Conservation (phyloP, 805 yeast genomes). For the Kazachstania africana region DNA sequence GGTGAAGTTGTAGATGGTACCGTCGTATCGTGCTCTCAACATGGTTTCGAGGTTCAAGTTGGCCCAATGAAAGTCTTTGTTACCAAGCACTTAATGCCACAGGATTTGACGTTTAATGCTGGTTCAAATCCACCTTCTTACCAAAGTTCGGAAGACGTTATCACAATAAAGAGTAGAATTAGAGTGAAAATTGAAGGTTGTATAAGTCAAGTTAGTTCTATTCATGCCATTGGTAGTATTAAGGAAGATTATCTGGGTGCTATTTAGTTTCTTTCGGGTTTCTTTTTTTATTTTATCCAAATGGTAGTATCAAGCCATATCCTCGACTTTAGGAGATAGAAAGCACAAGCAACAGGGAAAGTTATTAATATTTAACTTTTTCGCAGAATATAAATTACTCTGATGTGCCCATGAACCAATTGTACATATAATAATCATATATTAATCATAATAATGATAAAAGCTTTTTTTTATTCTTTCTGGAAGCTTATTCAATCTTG, state of each 20-base stretch:
- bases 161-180: slow-evolving; percentile 87
- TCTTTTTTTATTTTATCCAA: neutral
- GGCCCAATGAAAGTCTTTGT: slow-evolving; percentile 94
- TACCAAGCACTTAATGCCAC: slow-evolving; percentile 87
- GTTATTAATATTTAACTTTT: too few species aligned
- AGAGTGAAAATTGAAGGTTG: slow-evolving; percentile 95
- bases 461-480: too few species aligned
- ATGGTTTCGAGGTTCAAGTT: slow-evolving; percentile 97
- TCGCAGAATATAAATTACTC: too few species aligned
- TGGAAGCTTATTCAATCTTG: too few species aligned
- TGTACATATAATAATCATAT: too few species aligned
- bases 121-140: slow-evolving; percentile 98
- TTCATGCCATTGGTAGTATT: slow-evolving; percentile 94
- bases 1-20: slow-evolving; percentile 98
- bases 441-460: too few species aligned
- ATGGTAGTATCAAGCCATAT: neutral
- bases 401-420: too few species aligned
- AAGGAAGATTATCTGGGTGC: slow-evolving; percentile 97
- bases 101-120: slow-evolving; percentile 87
- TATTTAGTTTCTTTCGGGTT: slow-evolving; percentile 14
- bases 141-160: slow-evolving; percentile 87
- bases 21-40: slow-evolving; percentile 83
- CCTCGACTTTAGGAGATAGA: too few species aligned
- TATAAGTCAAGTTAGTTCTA: slow-evolving; percentile 92
- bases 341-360: neutral